Evolutionary conservation across 2,329 filamentous ascomycete species (phyloP), one percentile per base, ranked within the genome.

Genomic region (Metarhizium album): DNA sequence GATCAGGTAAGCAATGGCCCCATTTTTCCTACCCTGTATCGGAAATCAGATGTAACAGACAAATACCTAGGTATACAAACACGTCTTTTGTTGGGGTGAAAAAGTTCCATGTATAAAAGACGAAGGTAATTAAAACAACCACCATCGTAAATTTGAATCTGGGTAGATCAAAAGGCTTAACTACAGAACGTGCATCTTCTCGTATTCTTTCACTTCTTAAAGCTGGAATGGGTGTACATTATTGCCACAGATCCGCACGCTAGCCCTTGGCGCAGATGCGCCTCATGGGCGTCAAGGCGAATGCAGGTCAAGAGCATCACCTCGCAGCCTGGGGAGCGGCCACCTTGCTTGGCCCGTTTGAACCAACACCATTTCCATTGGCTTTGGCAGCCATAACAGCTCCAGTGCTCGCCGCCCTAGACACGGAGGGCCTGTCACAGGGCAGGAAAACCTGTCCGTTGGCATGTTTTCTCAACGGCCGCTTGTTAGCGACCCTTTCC

Each of bases 391-490:
- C 46, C 13, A 24, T 42, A 16, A 24, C 24, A 5, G 24, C 29
- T 23, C 45, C 40, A 24, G 40, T 24, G 22, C 18, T 37, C 27
- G 45, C 45, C 4, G 45, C 13, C 45, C 23, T 16, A 23, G 20
- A 43, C 16, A 22, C 16, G n/a, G 24, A n/a, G 20, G 18, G 20
- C 13, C 47, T 43, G 14, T 55, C 55, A 2, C 51, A 27, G 1
- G 54, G 55, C 45, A 62, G 48, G 14, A 58, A 52, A 1, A 57
- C 50, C 29, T 52, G 49, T 0, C 57, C 55, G 7, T 55, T 54
- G 7, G 52, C 13, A 31, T 58, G 57, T 47, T 58, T 57, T 8
- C 52, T 52, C 48, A 64, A 14, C 3, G 57, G 58, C 37, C 61
- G 20, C 2, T 45, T 29, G 3, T 60, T 59, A 2, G 58, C 54